These are phyloP conservation scores for Sphagnum magellanicum DNA, from an alignment of 228 moss, liverwort and hornwort species.

Conservation along the genomic window DNA sequence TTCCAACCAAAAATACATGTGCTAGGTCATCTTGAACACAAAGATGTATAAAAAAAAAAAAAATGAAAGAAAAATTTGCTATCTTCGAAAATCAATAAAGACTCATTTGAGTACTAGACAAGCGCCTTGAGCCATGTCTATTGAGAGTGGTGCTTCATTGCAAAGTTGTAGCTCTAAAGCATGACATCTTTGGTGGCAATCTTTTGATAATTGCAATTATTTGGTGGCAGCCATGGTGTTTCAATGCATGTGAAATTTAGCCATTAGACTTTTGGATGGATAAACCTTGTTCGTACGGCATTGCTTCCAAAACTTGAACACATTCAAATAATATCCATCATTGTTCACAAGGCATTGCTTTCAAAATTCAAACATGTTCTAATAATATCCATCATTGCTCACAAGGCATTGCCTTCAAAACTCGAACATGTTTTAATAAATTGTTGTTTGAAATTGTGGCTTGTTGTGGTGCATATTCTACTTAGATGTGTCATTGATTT, in stretches of 20 bases:
- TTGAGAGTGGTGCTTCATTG: neutral
- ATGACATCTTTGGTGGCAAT: neutral
- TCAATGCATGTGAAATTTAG: conserved; percentile 59
- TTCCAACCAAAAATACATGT: too few species aligned
- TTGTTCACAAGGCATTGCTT: conserved; percentile 46
- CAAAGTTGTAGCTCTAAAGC: neutral
- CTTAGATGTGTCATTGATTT: too few species aligned
- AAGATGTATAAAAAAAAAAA: too few species aligned
- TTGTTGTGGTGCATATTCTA: too few species aligned
- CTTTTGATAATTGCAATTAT: conserved; percentile 25
- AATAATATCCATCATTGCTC: conserved; percentile 11
- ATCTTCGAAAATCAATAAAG: neutral
- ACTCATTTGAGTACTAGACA: neutral
- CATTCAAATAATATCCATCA: conserved; percentile 16
- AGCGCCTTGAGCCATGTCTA: neutral
- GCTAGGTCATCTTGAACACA: too few species aligned
- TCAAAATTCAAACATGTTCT: conserved; percentile 43
- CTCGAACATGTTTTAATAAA: conserved; percentile 30
- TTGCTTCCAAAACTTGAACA: conserved; percentile 54
- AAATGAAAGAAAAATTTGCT: neutral
- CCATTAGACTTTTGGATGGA: conserved; percentile 33
- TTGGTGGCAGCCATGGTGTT: conserved; percentile 60
- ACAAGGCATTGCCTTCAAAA: conserved; percentile 52
- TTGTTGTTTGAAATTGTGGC: too few species aligned
- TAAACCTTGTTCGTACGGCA: conserved; percentile 42